Conservation (phyloP, 2,329 filamentous ascomycete genomes). For the Stagonosporopsis cucurbitacearum region DNA sequence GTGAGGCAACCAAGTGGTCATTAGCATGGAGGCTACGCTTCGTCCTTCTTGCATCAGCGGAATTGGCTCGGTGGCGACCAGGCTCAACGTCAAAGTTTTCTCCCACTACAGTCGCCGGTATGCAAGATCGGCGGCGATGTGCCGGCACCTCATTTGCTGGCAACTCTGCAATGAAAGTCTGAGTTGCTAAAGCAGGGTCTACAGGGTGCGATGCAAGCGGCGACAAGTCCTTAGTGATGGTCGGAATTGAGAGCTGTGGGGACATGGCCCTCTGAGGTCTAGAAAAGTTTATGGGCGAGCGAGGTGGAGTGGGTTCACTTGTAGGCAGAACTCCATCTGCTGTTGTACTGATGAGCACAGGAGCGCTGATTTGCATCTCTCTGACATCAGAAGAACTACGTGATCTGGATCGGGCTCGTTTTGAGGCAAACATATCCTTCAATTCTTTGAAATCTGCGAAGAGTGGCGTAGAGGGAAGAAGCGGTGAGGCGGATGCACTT, state of each 20-base stretch:
- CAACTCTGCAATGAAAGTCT: slow-evolving; percentile 22
- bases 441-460: slow-evolving; percentile 42
- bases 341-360: slow-evolving; percentile 42
- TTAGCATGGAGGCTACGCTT: slow-evolving; percentile 36
- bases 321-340: slow-evolving; percentile 47
- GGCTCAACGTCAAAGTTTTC: slow-evolving; percentile 23
- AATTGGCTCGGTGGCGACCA: slow-evolving; percentile 38
- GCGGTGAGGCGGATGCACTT: slow-evolving; percentile 42
- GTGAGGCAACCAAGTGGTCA: slow-evolving; percentile 38
- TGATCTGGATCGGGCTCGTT: slow-evolving; percentile 32
- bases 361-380: slow-evolving; percentile 42
- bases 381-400: slow-evolving; percentile 32
- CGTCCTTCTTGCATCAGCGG: slow-evolving; percentile 36
- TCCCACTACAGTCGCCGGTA: slow-evolving; percentile 23
- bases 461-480: slow-evolving; percentile 33
- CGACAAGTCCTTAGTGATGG: slow-evolving; percentile 33
- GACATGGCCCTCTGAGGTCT: slow-evolving; percentile 10
- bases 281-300: slow-evolving; percentile 23
- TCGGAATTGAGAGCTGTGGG: slow-evolving; percentile 19
- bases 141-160: slow-evolving; percentile 10
- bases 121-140: slow-evolving; percentile 32
- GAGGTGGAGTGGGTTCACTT: slow-evolving; percentile 23
- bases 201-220: slow-evolving; percentile 46
- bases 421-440: slow-evolving; percentile 42
- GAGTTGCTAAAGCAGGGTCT: slow-evolving; percentile 23